Conservation (phyloP, 495 filamentous ascomycete species). For the Echria macrotheca region DNA sequence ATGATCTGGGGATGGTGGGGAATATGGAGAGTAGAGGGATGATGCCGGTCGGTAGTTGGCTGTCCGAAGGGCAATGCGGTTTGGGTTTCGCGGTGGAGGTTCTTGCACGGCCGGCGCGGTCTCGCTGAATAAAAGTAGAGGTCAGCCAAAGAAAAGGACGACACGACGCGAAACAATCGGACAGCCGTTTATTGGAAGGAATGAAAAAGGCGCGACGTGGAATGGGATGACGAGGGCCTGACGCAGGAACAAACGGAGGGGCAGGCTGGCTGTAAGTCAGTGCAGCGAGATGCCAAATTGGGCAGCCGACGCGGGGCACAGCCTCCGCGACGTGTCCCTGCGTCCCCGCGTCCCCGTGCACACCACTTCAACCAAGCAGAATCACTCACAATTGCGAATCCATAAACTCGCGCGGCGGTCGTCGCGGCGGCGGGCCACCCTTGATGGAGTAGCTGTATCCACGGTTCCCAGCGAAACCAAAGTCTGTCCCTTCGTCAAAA, state of each 20-base stretch:
- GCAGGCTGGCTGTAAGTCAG: constrained; percentile 7
- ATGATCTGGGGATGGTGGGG: constrained; percentile 17
- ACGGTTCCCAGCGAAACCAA: constrained; percentile 1
- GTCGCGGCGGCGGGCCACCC: constrained; percentile 24
- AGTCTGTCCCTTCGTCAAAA: neutral
- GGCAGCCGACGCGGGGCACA: constrained; percentile 5
- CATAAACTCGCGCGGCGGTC: constrained; percentile 27
- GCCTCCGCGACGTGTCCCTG: neutral
- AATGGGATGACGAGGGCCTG: neutral
- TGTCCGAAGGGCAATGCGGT: constrained; percentile 27
- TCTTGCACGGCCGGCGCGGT: constrained; percentile 28
- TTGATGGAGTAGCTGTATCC: constrained; percentile 31
- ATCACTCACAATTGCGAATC: constrained; percentile 26
- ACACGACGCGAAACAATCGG: neutral
- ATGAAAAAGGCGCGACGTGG: neutral
- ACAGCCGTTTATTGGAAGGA: neutral
- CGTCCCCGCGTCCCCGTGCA: neutral
- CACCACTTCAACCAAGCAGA: neutral
- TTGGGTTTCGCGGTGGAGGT: constrained; percentile 30
- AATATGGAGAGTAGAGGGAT: constrained; percentile 35
- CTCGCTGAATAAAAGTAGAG: constrained; percentile 18
- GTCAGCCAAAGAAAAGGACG: neutral
- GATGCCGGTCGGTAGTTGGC: constrained; percentile 33
- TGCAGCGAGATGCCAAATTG: neutral
- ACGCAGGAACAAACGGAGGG: constrained; percentile 10